Conservation (phyloP, 768 basidiomycete genomes). For the Nidularia pulvinata region DNA sequence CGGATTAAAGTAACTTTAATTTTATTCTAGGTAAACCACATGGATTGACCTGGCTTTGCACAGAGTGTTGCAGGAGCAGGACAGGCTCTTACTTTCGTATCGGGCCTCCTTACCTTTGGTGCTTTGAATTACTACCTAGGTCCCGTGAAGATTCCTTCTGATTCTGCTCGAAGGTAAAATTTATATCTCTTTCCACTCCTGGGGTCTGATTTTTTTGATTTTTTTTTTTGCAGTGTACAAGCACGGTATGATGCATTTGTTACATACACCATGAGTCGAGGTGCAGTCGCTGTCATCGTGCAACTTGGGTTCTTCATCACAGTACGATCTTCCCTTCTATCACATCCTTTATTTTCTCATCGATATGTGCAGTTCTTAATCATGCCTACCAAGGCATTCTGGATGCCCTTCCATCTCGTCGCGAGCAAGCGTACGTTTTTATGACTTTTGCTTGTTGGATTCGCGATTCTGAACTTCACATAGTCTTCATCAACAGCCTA, state of each 20-base stretch:
- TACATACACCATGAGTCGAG: conserved; percentile 12
- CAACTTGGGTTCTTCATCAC: conserved; percentile 15
- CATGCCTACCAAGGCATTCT: conserved; percentile 13
- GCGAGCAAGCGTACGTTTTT: conserved; percentile 16
- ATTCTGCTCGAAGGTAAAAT: conserved; percentile 2
- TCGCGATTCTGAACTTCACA: not conserved
- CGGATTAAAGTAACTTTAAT: not conserved
- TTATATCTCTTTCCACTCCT: not conserved
- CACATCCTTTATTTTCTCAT: not conserved
- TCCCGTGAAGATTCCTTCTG: conserved; percentile 5
- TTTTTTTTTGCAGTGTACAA: conserved; percentile 1
- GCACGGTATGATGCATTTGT: conserved; percentile 13
- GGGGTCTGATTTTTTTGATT: not conserved
- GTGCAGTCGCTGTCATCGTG: conserved; percentile 8
- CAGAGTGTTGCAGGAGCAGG: conserved; percentile 2
- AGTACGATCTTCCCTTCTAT: conserved; percentile 6
- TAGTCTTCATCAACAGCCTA: conserved; percentile 19
- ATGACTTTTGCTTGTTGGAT: not conserved
- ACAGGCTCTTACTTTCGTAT: conserved; percentile 10
- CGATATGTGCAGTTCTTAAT: conserved; percentile 12
- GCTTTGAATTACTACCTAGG: conserved; percentile 8
- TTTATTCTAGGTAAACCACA: not conserved
- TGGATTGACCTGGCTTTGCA: not conserved
- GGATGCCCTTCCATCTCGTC: conserved; percentile 22
- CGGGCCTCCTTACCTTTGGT: conserved; percentile 5